phyloP scores from a whole-genome alignment of 768 basidiomycete genomes.

The Tulasnella sp. region DNA sequence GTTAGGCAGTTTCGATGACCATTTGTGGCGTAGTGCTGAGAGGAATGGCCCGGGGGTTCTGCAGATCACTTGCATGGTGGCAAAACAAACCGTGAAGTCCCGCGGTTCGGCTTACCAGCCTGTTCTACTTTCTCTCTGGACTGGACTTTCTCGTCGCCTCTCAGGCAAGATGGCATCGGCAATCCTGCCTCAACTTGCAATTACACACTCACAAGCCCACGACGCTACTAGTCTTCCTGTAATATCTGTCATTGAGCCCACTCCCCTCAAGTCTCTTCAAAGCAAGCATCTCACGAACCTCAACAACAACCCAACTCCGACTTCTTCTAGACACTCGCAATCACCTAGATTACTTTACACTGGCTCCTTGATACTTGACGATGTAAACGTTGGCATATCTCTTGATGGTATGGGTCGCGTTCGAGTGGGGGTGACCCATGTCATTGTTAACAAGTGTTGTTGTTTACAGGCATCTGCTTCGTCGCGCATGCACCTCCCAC shows the following conservation, averaged over 20 bases:
- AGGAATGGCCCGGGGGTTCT: neutral
- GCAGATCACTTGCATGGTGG: neutral
- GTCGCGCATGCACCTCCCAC: slow-evolving; percentile 23
- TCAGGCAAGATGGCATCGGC: neutral
- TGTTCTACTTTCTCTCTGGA: slow-evolving; percentile 6
- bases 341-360: slow-evolving; percentile 23
- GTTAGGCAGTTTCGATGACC: neutral
- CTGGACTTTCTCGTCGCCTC: slow-evolving; percentile 3
- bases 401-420: slow-evolving; percentile 19
- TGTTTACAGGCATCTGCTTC: slow-evolving; percentile 28
- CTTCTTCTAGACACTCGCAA: slow-evolving; percentile 16
- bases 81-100: slow-evolving; percentile 13
- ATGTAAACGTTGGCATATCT: slow-evolving; percentile 13
- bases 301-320: slow-evolving; percentile 20
- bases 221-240: slow-evolving; percentile 13
- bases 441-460: neutral
- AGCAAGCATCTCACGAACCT: slow-evolving; percentile 6
- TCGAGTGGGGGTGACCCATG: neutral
- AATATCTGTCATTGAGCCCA: slow-evolving; percentile 19
- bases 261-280: slow-evolving; percentile 8
- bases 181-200: neutral
- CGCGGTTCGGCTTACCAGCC: neutral
- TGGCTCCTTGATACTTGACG: slow-evolving; percentile 23
- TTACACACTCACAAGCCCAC: neutral
- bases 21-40: neutral